Evolutionary conservation across 805 yeast genomes (phyloP), one percentile per base, ranked within the genome.

Genomic region (Diddensiella transvaalensis): DNA sequence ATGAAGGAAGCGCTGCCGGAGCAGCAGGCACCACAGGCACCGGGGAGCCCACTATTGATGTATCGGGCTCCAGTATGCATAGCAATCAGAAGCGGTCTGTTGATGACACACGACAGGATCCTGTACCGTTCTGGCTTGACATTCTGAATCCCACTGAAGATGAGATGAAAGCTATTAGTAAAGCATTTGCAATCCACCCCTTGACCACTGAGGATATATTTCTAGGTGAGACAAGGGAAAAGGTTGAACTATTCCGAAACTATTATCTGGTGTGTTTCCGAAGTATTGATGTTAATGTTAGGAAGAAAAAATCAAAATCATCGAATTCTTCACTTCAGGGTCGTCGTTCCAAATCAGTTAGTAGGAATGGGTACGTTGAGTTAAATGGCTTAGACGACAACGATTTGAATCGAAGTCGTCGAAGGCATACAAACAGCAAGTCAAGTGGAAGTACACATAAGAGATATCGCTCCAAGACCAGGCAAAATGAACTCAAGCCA

Each of bases 181-280:
- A 88, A 60, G 82, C 97, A 0, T 91, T 91, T 69, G 96, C 95
- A 0, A 87, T 91, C 48, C 99, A 91, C 66, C 99, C 99, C 0
- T 76, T 91, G 58, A 91, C 99, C 0, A 87, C 97, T 0, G 99
- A 91, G 63, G 99, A 91, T 68, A 90, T 91, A 42, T 85, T 86
- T 51, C 68, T 90, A 24, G 96, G 96, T 1, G 99, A 91, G 63
- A 85, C 96, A 0, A 79, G 98, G 55, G 99, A 91, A 65, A 91
- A 91, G 62, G 96, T 91, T 18, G 99, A 91, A 67, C 67, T 93
- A 29, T 91, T 91, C 70, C 83, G 85, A 60, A 86, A 86, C 54
- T 91, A 91, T 66, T 93, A 91, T 65, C 81, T 91, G 57, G 86
- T 93, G 24, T 89, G 98, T 71, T 93, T 93, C 67, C 75, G 91